Base-by-base conservation (phyloP, 2,329 filamentous ascomycete genomes). In the Aspergillus pseudoglaucus region DNA sequence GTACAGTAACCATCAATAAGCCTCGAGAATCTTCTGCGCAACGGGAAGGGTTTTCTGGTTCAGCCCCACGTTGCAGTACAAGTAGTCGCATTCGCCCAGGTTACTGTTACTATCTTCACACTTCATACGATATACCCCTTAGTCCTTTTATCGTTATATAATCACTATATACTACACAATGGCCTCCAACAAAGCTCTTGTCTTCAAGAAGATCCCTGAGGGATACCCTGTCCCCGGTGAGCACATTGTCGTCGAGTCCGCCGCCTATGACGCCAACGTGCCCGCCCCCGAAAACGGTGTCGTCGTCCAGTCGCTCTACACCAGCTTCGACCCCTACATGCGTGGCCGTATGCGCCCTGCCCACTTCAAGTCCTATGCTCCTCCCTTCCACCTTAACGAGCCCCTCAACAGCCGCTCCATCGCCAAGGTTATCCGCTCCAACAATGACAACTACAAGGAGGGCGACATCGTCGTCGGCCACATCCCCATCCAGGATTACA, bases 291-390 rank as follows among this genome's bases (percentile, higher is more conserved):
- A 78, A 40, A 85, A 86, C 53, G 84, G 88, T 37, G 66, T 94
- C 43, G 80, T 81, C 27, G 71, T 85, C 54, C 80, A 88, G 71
- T 80, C 85, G 58, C 78, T 85, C 60, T 88, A 86, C 67, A 76
- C 83, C 54, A 90, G 87, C 37, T 85, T 85, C 71, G 89, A 95
- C 68, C 89, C 89, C 2, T 95, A 94, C 74, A 82, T 87, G 75
- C 85, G 90, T 48, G 86, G 85, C 51, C 80, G 81, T 57, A 90
- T 95, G 86, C 83, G 88, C 42, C 69, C 75, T 42, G 63, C 85
- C 6, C 66, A 74, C 32, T 59, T 71, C 63, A 81, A 85, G 70
- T 89, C 86, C 8, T 93, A 90, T 74, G 65, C 75, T 18, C 74
- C 83, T 1, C 68, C 84, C 2, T 88, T 83, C 61, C 64, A 75